Base-by-base conservation (phyloP, 2,329 filamentous ascomycete species). In the Aspergillus luchuensis region DNA sequence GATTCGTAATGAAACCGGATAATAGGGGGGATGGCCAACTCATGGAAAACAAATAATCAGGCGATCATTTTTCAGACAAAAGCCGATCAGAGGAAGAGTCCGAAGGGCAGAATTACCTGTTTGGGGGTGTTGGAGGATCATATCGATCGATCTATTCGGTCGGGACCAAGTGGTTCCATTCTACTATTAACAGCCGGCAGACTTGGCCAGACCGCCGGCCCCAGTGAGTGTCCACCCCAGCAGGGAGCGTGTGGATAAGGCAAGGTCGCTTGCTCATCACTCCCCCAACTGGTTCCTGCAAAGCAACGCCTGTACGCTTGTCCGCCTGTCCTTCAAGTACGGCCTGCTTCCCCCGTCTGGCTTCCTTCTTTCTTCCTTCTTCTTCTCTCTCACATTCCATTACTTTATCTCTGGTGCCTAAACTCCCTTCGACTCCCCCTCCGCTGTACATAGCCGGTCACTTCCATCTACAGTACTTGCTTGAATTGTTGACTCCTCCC, bases 131-230 rank as follows among this genome's bases (percentile, higher is more conserved):
- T 30, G 53, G 23, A 38, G 48, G 15, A 55, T 25, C 15, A 54
- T 47, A 56, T 55, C 48, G 58, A 63, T 58, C 48, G 52, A 49
- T 56, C 58, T 61, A 54, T 54, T 56, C 55, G 52, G 61, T 54
- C 43, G 58, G 45, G 19, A 15, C 28, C 47, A 41, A 53, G 57
- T 59, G 57, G 57, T 59, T 50, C 57, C 57, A 57, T 57, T 48
- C 15, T 55, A 63, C 52, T 61, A 65, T 63, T 65, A 59, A 49
- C 56, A 61, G 51, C 63, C 57, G 52, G 56, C 54, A 58, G 63
- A 62, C 63, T 65, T 65, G 63, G 63, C 63, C 47, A 66, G 63
- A 64, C 63, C 62, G 53, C 57, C 56, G 47, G 53, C 41, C 53
- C 53, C 51, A 30, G 39, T 56, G 39, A 53, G 51, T 51, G 41